Evolutionary conservation across 768 basidiomycete species (phyloP).

Genomic region (Amanita molliuscula): DNA sequence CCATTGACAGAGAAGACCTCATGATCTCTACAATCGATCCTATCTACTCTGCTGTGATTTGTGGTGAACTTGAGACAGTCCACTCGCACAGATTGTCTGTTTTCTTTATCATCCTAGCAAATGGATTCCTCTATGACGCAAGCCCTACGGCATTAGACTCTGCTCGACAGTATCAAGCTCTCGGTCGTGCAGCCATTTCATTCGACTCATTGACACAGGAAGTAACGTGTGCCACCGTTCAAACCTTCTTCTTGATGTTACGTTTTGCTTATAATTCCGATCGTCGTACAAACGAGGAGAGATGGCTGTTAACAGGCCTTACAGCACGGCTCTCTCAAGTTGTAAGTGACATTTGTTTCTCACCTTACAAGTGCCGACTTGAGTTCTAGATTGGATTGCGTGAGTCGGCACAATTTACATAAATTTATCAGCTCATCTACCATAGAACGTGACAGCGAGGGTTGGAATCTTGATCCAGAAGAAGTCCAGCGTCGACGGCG

Average conservation of each 20-base stretch:
- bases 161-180: slow-evolving; percentile 33
- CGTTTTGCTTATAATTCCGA: slow-evolving; percentile 32
- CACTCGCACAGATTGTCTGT: slow-evolving; percentile 40
- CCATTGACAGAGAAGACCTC: slow-evolving; percentile 33
- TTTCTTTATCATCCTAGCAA: slow-evolving; percentile 41
- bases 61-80: slow-evolving; percentile 20
- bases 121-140: slow-evolving; percentile 34
- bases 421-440: background rate
- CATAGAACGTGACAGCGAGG: slow-evolving; percentile 40
- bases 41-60: slow-evolving; percentile 28
- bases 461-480: slow-evolving; percentile 32
- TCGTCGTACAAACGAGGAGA: slow-evolving; percentile 29
- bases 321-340: slow-evolving; percentile 30
- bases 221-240: slow-evolving; percentile 35
- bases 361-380: slow-evolving; percentile 1
- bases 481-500: slow-evolving; percentile 37
- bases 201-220: slow-evolving; percentile 33
- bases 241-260: slow-evolving; percentile 34
- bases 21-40: slow-evolving; percentile 25
- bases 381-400: slow-evolving; percentile 36
- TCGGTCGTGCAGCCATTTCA: slow-evolving; percentile 37
- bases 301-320: slow-evolving; percentile 41
- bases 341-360: slow-evolving; percentile 20
- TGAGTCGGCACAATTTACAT: slow-evolving; percentile 17
- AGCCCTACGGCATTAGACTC: slow-evolving; percentile 19